These are phyloP conservation scores for Teratosphaeria epicoccoides DNA, from an alignment of 2,329 filamentous ascomycete genomes.

Conservation along the genomic window DNA sequence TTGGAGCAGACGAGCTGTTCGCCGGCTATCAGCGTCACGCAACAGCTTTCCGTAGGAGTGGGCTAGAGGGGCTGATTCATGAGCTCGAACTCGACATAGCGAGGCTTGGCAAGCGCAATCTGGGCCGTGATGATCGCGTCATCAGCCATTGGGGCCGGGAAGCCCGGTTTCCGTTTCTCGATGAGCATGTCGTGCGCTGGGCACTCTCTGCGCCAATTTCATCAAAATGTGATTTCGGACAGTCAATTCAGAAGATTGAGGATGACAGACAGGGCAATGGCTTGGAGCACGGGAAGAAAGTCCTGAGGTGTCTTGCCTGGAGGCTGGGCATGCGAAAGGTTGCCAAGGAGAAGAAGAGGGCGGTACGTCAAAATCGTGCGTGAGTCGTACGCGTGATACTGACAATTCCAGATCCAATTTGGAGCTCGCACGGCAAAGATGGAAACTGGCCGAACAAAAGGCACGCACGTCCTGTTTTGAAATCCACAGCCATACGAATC, in stretches of 20 bases:
- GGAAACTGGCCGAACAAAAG: constrained; percentile 39
- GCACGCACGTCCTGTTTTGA: constrained; percentile 34
- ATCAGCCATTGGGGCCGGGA: constrained; percentile 85
- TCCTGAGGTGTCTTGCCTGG: constrained; percentile 66
- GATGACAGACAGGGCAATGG: constrained; percentile 17
- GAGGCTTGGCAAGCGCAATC: constrained; percentile 82
- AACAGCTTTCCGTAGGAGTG: constrained; percentile 58
- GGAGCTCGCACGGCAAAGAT: constrained; percentile 37
- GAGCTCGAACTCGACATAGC: constrained; percentile 79
- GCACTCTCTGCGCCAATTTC: constrained; percentile 63
- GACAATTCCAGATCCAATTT: constrained; percentile 30
- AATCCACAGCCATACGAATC: constrained; percentile 2
- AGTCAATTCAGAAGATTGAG: constrained; percentile 13
- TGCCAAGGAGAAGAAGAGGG: constrained; percentile 83
- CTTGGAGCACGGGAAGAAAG: constrained; percentile 58
- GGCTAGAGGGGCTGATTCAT: constrained; percentile 61
- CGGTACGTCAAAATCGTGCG: constrained; percentile 43
- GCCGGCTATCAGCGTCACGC: constrained; percentile 82
- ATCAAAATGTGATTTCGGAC: constrained; percentile 75
- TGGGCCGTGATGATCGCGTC: constrained; percentile 85
- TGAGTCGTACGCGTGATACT: neutral
- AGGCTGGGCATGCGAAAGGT: constrained; percentile 60
- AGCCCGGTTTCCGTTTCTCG: constrained; percentile 80
- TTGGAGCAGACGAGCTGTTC: constrained; percentile 94
- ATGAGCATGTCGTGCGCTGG: constrained; percentile 77